Percentiles rank a stretch among this genome's conserved stretches.
Evolutionary conservation across 140 eudicot genomes (phyloP).

Genomic region (Flaveria floridana): DNA sequence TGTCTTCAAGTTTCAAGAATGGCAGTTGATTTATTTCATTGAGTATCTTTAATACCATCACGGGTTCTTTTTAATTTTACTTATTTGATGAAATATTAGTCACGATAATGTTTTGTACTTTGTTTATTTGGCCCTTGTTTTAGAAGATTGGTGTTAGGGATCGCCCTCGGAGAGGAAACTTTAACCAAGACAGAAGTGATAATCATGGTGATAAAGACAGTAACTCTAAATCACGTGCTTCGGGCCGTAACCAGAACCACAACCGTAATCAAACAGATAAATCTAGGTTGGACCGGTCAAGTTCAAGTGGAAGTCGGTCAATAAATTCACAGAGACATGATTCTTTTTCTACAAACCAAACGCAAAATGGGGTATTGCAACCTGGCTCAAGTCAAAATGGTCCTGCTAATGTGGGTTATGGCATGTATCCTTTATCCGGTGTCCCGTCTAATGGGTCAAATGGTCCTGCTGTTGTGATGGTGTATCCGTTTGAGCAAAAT

Average conservation of each 20-base stretch:
- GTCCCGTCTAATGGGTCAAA: conserved; percentile 55
- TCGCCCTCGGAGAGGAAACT: conserved; percentile 71
- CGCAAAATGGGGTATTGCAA: conserved; percentile 60
- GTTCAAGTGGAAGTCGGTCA: conserved; percentile 50
- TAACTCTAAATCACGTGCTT: conserved; percentile 58
- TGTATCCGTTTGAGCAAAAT: conserved; percentile 75
- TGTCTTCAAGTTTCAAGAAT: not conserved
- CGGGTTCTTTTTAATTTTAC: conserved; percentile 27
- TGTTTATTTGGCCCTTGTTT: conserved; percentile 20
- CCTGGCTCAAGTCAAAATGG: conserved; percentile 56
- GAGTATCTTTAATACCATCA: not conserved
- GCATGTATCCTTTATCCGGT: conserved; percentile 67
- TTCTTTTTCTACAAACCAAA: conserved; percentile 51
- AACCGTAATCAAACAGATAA: conserved; percentile 62
- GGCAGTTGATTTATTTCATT: not conserved
- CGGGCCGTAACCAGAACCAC: conserved; percentile 41
- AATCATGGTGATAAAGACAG: conserved; percentile 57
- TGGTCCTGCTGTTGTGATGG: conserved; percentile 60
- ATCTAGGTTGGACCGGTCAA: conserved; percentile 51
- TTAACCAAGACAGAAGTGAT: conserved; percentile 70
- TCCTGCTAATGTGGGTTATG: conserved; percentile 50
- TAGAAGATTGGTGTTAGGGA: conserved; percentile 74
- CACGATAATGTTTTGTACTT: not conserved
- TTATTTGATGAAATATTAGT: not conserved
- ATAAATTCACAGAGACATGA: conserved; percentile 60